Evolutionary conservation across 805 yeast species (phyloP), one percentile per base, ranked within the genome.

Genomic region (Metschnikowia corniflorae): DNA sequence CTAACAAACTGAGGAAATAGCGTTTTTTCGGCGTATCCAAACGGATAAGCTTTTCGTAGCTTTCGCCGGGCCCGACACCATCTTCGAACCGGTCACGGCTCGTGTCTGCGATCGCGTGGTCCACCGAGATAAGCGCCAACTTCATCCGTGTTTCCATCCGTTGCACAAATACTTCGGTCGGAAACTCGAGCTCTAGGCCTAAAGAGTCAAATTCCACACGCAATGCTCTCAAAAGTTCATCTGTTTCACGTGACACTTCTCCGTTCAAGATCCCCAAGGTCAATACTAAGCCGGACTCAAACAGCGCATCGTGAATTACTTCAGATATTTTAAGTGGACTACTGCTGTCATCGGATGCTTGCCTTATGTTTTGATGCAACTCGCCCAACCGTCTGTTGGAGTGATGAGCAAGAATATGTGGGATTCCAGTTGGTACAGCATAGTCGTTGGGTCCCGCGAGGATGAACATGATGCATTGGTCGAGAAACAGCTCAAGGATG

Each of bases 1-100:
- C 20, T 5, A 31, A 23, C 20, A 33, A 26, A 9, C 23, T 26
- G 23, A 33, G 31, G 8, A 26, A 33, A 16, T 26, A 33, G 16
- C 25, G n/a, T 1, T 30, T 14, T 13, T 23, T 6, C 7, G 30
- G 31, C 7, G 36, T 26, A 15, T 33, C 36, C 6, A 33, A 20
- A 19, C 12, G 18, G 16, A 33, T 8, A 16, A 21, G 26, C n/a
- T 16, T 13, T 13, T 9, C 7, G 12, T 19, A n/a, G 6, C 9
- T 26, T 16, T 33, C 24, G 5, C 31, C 36, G 8, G 31, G 36
- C 15, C 12, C 4, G 25, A 20, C 20, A 1, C 29, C 29, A 5
- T 33, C 21, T 16, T 7, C n/a, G 3, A 18, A 9, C 25, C 30
- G 15, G 14, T 26, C 31, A 3, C 7, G 9, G 9, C 8, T 5